Evolutionary conservation across 305 asterid species (phyloP).

Genomic region (Fraxinus sp.): DNA sequence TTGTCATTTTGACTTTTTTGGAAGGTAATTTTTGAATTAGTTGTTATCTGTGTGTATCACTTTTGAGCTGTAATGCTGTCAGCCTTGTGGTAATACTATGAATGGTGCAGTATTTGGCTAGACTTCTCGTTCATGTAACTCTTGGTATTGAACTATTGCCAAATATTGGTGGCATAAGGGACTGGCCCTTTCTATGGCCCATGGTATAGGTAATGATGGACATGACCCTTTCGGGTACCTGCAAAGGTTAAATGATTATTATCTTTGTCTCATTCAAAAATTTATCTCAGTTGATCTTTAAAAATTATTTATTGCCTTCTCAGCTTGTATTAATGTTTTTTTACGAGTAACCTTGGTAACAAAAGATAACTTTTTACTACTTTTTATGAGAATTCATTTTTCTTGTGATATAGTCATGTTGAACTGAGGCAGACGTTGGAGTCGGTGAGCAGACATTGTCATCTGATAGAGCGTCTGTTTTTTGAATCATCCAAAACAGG

Average conservation of each 20-base stretch:
- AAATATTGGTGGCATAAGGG: background rate
- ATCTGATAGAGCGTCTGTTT: constrained; percentile 62
- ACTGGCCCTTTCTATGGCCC: background rate
- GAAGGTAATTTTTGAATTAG: background rate
- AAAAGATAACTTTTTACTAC: constrained; percentile 13
- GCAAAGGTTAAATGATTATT: background rate
- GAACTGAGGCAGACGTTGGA: constrained; percentile 71
- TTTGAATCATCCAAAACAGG: constrained; percentile 79
- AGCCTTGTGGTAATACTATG: background rate
- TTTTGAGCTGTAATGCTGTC: background rate
- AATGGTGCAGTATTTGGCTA: background rate
- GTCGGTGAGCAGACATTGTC: constrained; percentile 69
- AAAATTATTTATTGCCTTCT: background rate
- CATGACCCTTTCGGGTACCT: background rate
- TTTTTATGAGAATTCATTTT: constrained; percentile 22
- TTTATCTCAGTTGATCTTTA: background rate
- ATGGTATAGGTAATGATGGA: background rate
- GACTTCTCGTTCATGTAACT: background rate
- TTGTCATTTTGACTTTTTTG: background rate
- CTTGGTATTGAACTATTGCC: background rate
- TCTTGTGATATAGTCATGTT: constrained; percentile 50
- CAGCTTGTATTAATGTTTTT: constrained; percentile 12
- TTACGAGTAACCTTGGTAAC: constrained; percentile 16
- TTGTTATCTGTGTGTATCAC: background rate
- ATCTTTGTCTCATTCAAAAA: background rate